A percentile compares a stretch with the other conserved stretches of the same genome.
phyloP scores from a whole-genome alignment of 306 rosid genomes.

The Pyrus pyrifolia region DNA sequence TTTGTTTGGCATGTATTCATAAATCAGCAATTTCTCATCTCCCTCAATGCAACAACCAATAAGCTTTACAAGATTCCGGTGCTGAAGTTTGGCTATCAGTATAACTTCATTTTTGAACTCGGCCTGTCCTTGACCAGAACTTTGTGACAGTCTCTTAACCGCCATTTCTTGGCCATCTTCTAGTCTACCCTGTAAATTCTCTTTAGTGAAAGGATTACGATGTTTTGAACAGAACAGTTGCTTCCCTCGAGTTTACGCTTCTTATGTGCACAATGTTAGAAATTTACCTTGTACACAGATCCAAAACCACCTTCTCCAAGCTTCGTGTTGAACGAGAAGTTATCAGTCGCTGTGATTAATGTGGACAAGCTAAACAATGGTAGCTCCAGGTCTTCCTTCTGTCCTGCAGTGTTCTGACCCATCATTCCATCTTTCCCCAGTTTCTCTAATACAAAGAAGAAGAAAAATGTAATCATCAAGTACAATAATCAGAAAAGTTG shows the following conservation, averaged over 20 bases:
- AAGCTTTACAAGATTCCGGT: conserved; percentile 47
- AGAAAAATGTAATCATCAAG: not conserved
- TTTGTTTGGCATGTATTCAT: conserved; percentile 42
- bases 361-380: conserved; percentile 25
- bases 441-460: not conserved
- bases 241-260: not conserved
- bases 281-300: conserved; percentile 36
- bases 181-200: conserved; percentile 32
- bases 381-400: conserved; percentile 27
- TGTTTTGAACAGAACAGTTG: not conserved
- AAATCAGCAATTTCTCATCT: conserved; percentile 35
- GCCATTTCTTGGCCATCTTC: conserved; percentile 43
- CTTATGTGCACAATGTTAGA: not conserved
- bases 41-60: conserved; percentile 41
- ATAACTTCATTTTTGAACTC: conserved; percentile 47
- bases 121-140: conserved; percentile 36
- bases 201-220: not conserved
- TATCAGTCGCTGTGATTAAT: conserved; percentile 28
- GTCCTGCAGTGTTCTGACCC: not conserved
- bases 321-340: conserved; percentile 26
- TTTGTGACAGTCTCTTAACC: conserved; percentile 40
- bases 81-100: conserved; percentile 44
- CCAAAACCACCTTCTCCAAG: conserved; percentile 52
- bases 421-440: not conserved
- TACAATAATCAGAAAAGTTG: too few species aligned